Percentiles rank a stretch among this genome's conserved stretches.
Evolutionary conservation across 768 basidiomycete genomes (phyloP).

Genomic region (Artomyces pyxidatus): DNA sequence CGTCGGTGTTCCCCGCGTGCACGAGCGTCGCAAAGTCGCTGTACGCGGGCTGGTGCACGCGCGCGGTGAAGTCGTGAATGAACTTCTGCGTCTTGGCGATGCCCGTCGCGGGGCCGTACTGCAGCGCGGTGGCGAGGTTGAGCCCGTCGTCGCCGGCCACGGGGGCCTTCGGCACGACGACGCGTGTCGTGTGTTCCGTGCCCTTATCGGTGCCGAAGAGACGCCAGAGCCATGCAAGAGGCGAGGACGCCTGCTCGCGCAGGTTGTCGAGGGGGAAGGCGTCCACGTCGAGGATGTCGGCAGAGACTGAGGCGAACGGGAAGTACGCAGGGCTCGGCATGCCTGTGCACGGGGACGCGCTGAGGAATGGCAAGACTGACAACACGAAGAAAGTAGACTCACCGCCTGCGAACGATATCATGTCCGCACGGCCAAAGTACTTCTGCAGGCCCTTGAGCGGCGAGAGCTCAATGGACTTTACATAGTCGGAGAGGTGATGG

Average conservation of each 20-base stretch:
- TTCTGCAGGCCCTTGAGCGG: slow-evolving; percentile 63
- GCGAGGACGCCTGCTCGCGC: slow-evolving; percentile 20
- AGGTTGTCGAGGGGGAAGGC: slow-evolving; percentile 34
- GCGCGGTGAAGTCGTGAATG: slow-evolving; percentile 46
- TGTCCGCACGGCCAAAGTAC: slow-evolving; percentile 44
- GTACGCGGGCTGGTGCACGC: slow-evolving; percentile 53
- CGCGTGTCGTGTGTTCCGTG: slow-evolving; percentile 35
- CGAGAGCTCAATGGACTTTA: slow-evolving; percentile 40
- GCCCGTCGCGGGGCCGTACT: slow-evolving; percentile 55
- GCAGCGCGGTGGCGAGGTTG: slow-evolving; percentile 57
- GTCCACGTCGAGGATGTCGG: slow-evolving; percentile 42
- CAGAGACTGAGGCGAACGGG: slow-evolving; percentile 56
- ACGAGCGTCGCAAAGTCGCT: slow-evolving; percentile 48
- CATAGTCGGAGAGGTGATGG: slow-evolving; percentile 58
- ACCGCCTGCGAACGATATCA: slow-evolving; percentile 68
- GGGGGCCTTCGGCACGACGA: slow-evolving; percentile 59
- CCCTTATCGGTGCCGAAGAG: slow-evolving; percentile 34
- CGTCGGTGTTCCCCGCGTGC: slow-evolving; percentile 68
- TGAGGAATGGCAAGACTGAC: not conserved
- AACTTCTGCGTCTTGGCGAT: slow-evolving; percentile 52
- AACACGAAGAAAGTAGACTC: slow-evolving; percentile 13
- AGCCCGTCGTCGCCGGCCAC: slow-evolving; percentile 33
- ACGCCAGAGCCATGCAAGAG: slow-evolving; percentile 53
- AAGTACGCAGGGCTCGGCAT: slow-evolving; percentile 63
- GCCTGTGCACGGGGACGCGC: slow-evolving; percentile 30